Evolutionary conservation across 257 asterid genomes (phyloP), one percentile per base, ranked within the genome.

Genomic region (Penstemon eatonii): DNA sequence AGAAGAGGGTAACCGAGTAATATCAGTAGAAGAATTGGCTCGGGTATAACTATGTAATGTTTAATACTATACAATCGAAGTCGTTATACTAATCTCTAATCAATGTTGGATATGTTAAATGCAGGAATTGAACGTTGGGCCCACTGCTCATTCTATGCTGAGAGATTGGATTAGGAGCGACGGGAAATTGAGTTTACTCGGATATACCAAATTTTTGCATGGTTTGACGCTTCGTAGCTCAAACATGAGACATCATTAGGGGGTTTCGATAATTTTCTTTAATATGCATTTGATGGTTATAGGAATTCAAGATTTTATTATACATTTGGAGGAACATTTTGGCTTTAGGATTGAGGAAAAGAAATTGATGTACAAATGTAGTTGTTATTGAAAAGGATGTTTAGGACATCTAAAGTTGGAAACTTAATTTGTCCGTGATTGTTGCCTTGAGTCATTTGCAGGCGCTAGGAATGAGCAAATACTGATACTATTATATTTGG

Each of bases 151-250:
- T 80, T 80, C 88, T 11, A 72, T 84, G 77, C 90, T 89, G 37
- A 81, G 85, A 67, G 98, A 92, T 63, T 92, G 98, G 96, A 65
- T 87, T 57, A 83, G 83, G 77, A 80, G 82, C 57, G 86, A 87
- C 18, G 95, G 96, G 46, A 92, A 84, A 73, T 94, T 92, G 53
- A 83, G 87, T 71, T 73, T 92, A 66, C 78, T 89, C 63, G 98
- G 98, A 39, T 92, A 83, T 67, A 85, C 95, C 59, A 91, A 89
- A 84, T 87, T 89, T 80, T 89, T 91, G 86, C 98, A 91, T 65
- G 98, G 98, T 60, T 87, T 89, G 77, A 89, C 98, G 4, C 80
- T 86, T 67, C 96, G 96, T 3, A 82, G 87, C 80, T 83, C 96
- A 41, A 86, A 84, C 66, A 79, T 73, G 62, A 85, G 96, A 82